Evolutionary conservation across 257 asterid genomes (phyloP).

Genomic region (Marsdenia floribunda): DNA sequence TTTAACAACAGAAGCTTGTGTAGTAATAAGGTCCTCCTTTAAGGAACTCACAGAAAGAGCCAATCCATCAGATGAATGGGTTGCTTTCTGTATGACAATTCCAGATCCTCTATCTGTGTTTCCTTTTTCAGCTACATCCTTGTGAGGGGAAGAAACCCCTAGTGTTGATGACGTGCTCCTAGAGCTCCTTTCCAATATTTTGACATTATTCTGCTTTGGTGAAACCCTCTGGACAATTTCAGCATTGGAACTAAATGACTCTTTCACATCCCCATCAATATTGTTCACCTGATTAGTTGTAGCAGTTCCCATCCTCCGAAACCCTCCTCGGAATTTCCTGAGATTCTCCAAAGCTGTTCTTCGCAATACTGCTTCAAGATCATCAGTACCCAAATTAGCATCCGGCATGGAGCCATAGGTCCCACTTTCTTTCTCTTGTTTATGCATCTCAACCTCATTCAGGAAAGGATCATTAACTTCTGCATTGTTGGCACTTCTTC

Average conservation of each 20-base stretch:
- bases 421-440: constrained; percentile 23
- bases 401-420: constrained; percentile 18
- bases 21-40: constrained; percentile 17
- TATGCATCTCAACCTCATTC: constrained; percentile 12
- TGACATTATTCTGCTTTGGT: constrained; percentile 22
- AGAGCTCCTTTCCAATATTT: constrained; percentile 18
- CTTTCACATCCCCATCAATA: constrained; percentile 24
- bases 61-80: constrained; percentile 18
- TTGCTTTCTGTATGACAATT: constrained; percentile 13
- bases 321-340: constrained; percentile 45
- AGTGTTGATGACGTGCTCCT: constrained; percentile 16
- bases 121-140: constrained; percentile 19
- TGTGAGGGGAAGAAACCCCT: constrained; percentile 20
- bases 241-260: constrained; percentile 15
- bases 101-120: constrained; percentile 24
- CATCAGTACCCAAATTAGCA: constrained; percentile 36
- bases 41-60: constrained; percentile 12
- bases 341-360: constrained; percentile 82
- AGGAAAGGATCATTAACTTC: constrained; percentile 16
- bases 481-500: constrained; percentile 19
- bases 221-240: constrained; percentile 18
- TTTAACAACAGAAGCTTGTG: constrained; percentile 15
- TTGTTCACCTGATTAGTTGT: constrained; percentile 12
- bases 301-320: constrained; percentile 24
- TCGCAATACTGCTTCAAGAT: constrained; percentile 65